These are phyloP conservation scores for Lentinula raphanica DNA, from an alignment of 768 basidiomycete species.

Conservation along the genomic window DNA sequence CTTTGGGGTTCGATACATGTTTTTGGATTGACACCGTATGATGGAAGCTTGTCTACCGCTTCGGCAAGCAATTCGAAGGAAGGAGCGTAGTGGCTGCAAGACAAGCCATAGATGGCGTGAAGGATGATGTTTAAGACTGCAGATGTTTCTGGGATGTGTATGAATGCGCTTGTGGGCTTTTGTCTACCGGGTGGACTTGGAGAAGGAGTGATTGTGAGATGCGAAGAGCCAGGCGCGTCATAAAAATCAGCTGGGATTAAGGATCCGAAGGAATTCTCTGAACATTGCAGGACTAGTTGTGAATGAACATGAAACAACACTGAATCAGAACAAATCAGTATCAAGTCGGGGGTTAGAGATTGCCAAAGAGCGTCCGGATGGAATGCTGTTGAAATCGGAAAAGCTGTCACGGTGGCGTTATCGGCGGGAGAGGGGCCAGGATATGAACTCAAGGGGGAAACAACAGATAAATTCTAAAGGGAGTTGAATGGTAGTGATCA, in stretches of 20 bases:
- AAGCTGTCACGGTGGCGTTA: too few relatives aligned
- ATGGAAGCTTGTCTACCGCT: conserved; percentile 50
- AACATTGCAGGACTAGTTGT: conserved; percentile 41
- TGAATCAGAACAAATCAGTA: conserved; percentile 65
- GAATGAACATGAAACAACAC: conserved; percentile 84
- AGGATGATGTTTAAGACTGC: conserved; percentile 65
- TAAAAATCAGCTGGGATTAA: conserved; percentile 45
- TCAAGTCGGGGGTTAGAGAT: conserved; percentile 51
- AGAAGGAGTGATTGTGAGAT: not conserved
- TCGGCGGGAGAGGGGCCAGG: too few relatives aligned
- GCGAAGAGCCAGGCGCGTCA: not conserved
- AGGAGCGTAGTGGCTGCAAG: conserved; percentile 72
- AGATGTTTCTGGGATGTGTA: conserved; percentile 57
- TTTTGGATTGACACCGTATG: conserved; percentile 56
- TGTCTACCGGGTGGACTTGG: conserved; percentile 23
- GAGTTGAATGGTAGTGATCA: too few relatives aligned
- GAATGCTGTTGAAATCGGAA: conserved; percentile 82
- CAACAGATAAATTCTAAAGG: too few relatives aligned
- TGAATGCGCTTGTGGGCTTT: conserved; percentile 45
- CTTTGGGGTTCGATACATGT: conserved; percentile 41
- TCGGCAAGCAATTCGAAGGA: conserved; percentile 50
- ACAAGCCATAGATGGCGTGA: conserved; percentile 66
- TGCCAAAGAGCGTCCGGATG: conserved; percentile 54
- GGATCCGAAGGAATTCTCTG: conserved; percentile 63
- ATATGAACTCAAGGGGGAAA: too few relatives aligned